Base-by-base conservation (phyloP, 257 asterid genomes). In the Perilla frutescens region DNA sequence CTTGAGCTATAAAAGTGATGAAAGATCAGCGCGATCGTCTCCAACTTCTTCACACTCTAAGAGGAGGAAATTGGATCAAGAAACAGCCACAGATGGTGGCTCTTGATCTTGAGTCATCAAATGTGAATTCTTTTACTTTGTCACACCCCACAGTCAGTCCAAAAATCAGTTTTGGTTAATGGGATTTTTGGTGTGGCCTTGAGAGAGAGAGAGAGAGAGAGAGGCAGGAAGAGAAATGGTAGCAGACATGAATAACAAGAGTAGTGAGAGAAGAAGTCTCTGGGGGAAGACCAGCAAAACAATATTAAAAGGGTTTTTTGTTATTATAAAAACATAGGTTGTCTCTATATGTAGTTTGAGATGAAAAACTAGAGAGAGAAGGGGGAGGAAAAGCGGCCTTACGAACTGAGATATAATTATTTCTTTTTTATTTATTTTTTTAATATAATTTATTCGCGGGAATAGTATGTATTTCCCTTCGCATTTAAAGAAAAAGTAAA, bases 21-120 rank as follows among this genome's bases (percentile, higher is more conserved):
- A 78, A 55, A 78, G 70, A 80, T 74, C 26, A 20, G 26, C 26
- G 26, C 26, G 26, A 20, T 20, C 26, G 26, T 20, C 1, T 20
- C 26, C 26, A 20, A 20, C 26, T 20, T 20, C 86, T 54, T 70
- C 88, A 76, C 73, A 77, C 57, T 69, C 29, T 53, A 89, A 90
- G 82, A 85, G 86, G 89, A 87, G 89, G 83, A 88, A 76, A 73
- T 70, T 87, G 73, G 84, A 85, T 76, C 79, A 74, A 44, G 50
- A 37, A 41, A 15, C 74, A 26, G 57, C 66, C 41, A 56, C 59
- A 14, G 50, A 53, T 54, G 81, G 77, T 67, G 73, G 65, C 9
- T 72, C 76, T 68, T 81, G 71, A 49, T 13, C 55, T 14, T 34
- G 69, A 70, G 39, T 56, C 71, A 31, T 12, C 26, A 12, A 55